phyloP scores from a whole-genome alignment of 2,329 filamentous ascomycete species.

The Fusarium pininemorale region DNA sequence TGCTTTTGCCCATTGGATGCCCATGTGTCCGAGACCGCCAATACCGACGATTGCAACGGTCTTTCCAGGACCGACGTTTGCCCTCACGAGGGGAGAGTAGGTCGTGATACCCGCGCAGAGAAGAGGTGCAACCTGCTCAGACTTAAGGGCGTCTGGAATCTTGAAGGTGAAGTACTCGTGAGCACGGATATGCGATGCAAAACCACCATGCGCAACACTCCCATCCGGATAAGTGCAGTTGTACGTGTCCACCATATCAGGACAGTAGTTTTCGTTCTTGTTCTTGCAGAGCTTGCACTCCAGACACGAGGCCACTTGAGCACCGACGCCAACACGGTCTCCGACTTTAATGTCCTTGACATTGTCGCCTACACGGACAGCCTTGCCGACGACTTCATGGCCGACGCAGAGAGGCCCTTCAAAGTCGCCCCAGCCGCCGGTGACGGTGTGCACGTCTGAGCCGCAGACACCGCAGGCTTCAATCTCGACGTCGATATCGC shows the following conservation, averaged over 20 bases:
- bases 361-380: conserved; percentile 61
- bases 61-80: conserved; percentile 75
- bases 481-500: conserved; percentile 72
- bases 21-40: conserved; percentile 79
- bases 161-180: conserved; percentile 68
- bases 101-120: conserved; percentile 82
- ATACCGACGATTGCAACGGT: conserved; percentile 74
- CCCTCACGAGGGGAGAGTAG: conserved; percentile 73
- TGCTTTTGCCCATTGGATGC: conserved; percentile 74
- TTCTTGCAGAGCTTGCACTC: conserved; percentile 56
- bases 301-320: conserved; percentile 35
- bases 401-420: conserved; percentile 63
- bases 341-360: conserved; percentile 66
- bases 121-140: conserved; percentile 69
- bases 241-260: conserved; percentile 64
- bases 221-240: conserved; percentile 66
- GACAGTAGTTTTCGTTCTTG: conserved; percentile 70
- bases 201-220: conserved; percentile 72
- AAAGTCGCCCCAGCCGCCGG: conserved; percentile 55
- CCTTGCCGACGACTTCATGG: conserved; percentile 72
- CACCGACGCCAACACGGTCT: conserved; percentile 62
- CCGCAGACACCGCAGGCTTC: conserved; percentile 74
- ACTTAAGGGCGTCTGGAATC: conserved; percentile 62
- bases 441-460: conserved; percentile 65
- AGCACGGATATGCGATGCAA: conserved; percentile 57